Percentiles rank a stretch among this genome's conserved stretches.
Conservation (phyloP, 768 basidiomycete genomes). For the Mycena haematopus region DNA sequence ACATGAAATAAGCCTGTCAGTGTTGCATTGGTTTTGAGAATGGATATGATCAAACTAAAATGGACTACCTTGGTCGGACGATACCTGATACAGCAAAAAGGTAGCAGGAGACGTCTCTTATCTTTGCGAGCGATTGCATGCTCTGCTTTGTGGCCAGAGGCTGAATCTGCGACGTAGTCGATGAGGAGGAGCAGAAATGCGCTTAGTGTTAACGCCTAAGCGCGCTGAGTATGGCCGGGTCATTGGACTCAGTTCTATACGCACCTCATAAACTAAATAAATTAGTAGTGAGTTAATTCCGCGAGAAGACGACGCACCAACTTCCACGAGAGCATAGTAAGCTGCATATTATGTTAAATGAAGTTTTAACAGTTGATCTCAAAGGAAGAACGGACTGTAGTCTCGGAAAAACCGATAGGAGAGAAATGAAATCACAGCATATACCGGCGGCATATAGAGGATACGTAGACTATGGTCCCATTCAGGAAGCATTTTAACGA, state of each 20-base stretch:
- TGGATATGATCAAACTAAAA: constrained; percentile 1
- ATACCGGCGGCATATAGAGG: constrained; percentile 84
- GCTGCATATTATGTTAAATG: no score
- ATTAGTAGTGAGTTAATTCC: constrained; percentile 3
- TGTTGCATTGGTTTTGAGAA: constrained; percentile 1
- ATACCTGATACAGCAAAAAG: constrained; percentile 84
- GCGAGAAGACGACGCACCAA: constrained; percentile 37
- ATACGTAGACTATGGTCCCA: no score
- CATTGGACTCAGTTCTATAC: constrained; percentile 50
- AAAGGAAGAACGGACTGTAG: no score
- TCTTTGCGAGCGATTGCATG: constrained; percentile 80
- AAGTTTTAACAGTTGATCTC: no score
- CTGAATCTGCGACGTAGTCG: constrained; percentile 81
- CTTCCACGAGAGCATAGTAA: constrained; percentile 53
- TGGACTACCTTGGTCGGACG: constrained; percentile 72
- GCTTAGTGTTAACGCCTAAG: background rate
- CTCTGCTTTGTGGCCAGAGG: constrained; percentile 62
- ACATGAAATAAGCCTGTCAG: constrained; percentile 83
- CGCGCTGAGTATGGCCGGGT: no score
- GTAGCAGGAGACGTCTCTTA: constrained; percentile 77
- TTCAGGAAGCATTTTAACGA: no score
- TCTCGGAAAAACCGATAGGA: constrained; percentile 84
- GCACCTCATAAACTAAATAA: constrained; percentile 74
- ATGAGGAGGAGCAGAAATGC: constrained; percentile 54
- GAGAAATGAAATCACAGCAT: constrained; percentile 84